Evolutionary conservation across 2,329 filamentous ascomycete species (phyloP).

Genomic region (Pleomassaria siparia): DNA sequence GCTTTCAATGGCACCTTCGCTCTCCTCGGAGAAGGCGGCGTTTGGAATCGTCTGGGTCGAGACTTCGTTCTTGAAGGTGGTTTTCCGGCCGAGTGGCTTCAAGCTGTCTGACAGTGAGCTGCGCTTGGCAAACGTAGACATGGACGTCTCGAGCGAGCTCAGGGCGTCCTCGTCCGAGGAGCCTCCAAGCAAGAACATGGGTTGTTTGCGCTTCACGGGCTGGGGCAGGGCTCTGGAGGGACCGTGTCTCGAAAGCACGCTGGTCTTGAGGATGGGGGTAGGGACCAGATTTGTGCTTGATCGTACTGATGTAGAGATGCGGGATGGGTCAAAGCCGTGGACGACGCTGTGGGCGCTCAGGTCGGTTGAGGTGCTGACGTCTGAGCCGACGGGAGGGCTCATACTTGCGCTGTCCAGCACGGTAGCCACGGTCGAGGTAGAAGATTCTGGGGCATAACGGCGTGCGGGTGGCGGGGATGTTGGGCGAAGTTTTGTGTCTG

Average conservation of each 20-base stretch:
- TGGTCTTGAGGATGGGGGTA: slow-evolving; percentile 62
- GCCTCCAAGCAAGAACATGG: slow-evolving; percentile 72
- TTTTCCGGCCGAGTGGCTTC: slow-evolving; percentile 65
- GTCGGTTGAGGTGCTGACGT: slow-evolving; percentile 65
- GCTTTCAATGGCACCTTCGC: slow-evolving; percentile 61
- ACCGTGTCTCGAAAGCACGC: slow-evolving; percentile 32
- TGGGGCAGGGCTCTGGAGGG: slow-evolving; percentile 39
- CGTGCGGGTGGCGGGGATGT: slow-evolving; percentile 46
- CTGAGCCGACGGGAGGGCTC: slow-evolving; percentile 52
- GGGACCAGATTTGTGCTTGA: slow-evolving; percentile 61
- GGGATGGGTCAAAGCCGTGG: slow-evolving; percentile 80
- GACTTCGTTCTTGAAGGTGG: slow-evolving; percentile 77
- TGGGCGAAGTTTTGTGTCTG: slow-evolving; percentile 48
- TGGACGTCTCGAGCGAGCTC: slow-evolving; percentile 67
- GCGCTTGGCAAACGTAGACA: slow-evolving; percentile 53
- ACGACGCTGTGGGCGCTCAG: slow-evolving; percentile 70
- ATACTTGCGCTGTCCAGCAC: slow-evolving; percentile 45
- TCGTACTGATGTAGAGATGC: slow-evolving; percentile 68
- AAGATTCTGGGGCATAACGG: slow-evolving; percentile 59
- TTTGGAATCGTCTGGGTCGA: slow-evolving; percentile 66
- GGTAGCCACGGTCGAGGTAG: slow-evolving; percentile 57
- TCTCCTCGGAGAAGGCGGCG: slow-evolving; percentile 52
- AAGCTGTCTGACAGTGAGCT: slow-evolving; percentile 59
- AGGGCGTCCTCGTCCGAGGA: slow-evolving; percentile 86
- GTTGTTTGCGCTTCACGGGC: slow-evolving; percentile 64